Base-by-base conservation (phyloP, 2,329 filamentous ascomycete genomes). In the Bipolaris zeicola region DNA sequence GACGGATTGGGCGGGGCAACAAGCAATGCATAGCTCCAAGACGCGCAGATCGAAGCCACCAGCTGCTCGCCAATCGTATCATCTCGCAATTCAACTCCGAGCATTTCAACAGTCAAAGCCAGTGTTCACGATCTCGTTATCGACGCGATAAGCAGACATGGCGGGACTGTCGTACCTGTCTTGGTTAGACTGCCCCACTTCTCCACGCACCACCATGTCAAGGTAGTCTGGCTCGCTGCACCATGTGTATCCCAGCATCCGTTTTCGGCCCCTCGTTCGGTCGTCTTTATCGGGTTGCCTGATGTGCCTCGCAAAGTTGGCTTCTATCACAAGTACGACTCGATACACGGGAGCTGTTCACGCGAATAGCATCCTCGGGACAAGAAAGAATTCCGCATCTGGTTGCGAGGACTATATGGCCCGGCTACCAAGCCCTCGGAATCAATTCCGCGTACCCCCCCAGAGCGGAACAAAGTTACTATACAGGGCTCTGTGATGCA, bases 161-260 rank as follows among this genome's bases (percentile, higher is more conserved):
- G 50, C 46, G 52, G 58, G 55, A 53, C 37, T 55, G 37, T 50
- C 47, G 57, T 57, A 16, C 59, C 50, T 6, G 3, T 37, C 31
- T 36, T 3, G 49, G 53, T 56, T 56, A 56, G 53, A 13, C 14
- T 50, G 50, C 50, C 52, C 59, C 59, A 61, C 59, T 54, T 57
- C 49, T 52, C 45, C 51, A 51, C 47, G 49, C 37, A 44, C 51
- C 2, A 50, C 33, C 33, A 10, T 26, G 16, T 52, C 52, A 50
- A 38, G 50, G 47, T 46, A 41, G 43, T 48, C 47, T 50, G 44
- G 37, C 18, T 45, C 11, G 20, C 55, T 61, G 59, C 59, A 60
- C 37, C 46, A 34, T 31, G 18, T 61, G 59, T 45, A 31, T 45
- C 33, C 20, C 42, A 53, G 22, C 31, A 37, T 28, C 55, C 55